Evolutionary conservation across 768 basidiomycete genomes (phyloP).

Genomic region (Boletus rex-veris): DNA sequence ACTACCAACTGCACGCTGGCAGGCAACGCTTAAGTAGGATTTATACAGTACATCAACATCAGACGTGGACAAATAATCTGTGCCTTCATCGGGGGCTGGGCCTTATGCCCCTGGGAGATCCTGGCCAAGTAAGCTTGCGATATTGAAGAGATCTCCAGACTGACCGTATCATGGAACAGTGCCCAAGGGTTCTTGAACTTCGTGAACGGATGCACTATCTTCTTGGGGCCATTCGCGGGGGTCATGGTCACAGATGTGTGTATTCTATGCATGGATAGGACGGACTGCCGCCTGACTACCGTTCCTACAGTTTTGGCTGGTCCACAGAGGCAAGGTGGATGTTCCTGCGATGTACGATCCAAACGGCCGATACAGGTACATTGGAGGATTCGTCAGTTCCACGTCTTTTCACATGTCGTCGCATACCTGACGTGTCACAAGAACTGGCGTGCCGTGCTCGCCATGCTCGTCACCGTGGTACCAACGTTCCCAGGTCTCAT

Average conservation of each 20-base stretch:
- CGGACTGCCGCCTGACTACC: not conserved
- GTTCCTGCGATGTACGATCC: slow-evolving; percentile 85
- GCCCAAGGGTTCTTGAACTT: slow-evolving; percentile 71
- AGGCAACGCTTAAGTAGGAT: not conserved
- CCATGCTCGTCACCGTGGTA: slow-evolving; percentile 63
- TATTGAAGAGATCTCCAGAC: not conserved
- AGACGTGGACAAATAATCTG: slow-evolving; percentile 76
- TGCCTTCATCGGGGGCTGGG: slow-evolving; percentile 81
- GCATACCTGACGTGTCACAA: slow-evolving; percentile 24
- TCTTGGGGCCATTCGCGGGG: slow-evolving; percentile 81
- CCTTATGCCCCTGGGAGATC: slow-evolving; percentile 84
- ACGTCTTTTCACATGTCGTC: not conserved
- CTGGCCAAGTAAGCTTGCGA: slow-evolving; percentile 39
- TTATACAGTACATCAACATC: slow-evolving; percentile 55
- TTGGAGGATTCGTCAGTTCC: slow-evolving; percentile 56
- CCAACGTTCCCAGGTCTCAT: slow-evolving; percentile 78
- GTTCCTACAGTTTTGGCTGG: slow-evolving; percentile 63
- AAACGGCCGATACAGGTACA: slow-evolving; percentile 75
- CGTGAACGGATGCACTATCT: slow-evolving; percentile 82
- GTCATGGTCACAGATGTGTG: slow-evolving; percentile 61
- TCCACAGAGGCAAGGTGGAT: slow-evolving; percentile 69
- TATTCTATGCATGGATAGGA: not conserved
- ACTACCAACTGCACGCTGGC: not conserved
- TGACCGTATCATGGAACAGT: slow-evolving; percentile 9
- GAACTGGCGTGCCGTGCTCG: slow-evolving; percentile 79